Evolutionary conservation across 352 stramenopile species (phyloP).

Genomic region (Globisporangium apiculatum): DNA sequence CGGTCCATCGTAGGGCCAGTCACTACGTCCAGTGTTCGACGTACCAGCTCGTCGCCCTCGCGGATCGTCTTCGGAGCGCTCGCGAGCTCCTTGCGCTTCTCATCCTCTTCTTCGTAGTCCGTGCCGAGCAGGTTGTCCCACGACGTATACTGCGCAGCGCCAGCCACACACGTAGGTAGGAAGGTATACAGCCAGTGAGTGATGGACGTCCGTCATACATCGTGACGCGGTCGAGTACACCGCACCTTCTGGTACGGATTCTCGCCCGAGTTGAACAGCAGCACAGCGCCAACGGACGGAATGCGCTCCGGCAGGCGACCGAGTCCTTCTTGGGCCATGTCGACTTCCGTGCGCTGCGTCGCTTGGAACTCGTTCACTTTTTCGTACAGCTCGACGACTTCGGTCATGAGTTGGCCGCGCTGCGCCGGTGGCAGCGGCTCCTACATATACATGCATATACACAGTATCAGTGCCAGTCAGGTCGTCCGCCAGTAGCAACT

Average conservation of each 20-base stretch:
- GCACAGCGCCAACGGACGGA: conserved; percentile 66
- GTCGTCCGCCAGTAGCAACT: too few relatives aligned
- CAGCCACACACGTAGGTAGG: background rate
- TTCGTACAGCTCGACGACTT: conserved; percentile 80
- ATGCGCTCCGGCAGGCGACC: conserved; percentile 77
- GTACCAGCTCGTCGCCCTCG: conserved; percentile 71
- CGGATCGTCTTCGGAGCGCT: conserved; percentile 73
- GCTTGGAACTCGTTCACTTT: conserved; percentile 76
- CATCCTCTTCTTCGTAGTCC: conserved; percentile 84
- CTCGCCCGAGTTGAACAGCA: conserved; percentile 86
- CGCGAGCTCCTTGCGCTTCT: conserved; percentile 76
- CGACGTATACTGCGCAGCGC: conserved; percentile 63
- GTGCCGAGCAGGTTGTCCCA: conserved; percentile 84
- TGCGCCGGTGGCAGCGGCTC: conserved; percentile 65
- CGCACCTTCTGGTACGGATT: conserved; percentile 84
- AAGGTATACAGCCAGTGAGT: too few relatives aligned
- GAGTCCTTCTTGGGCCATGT: conserved; percentile 75
- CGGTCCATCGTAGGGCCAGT: too few relatives aligned
- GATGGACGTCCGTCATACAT: too few relatives aligned
- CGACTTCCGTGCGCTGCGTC: conserved; percentile 60
- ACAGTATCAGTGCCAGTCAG: background rate
- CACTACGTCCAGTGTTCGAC: conserved; percentile 3
- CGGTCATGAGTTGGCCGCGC: conserved; percentile 68
- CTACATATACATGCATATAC: conserved; percentile 8
- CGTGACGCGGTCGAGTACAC: background rate